Evolutionary conservation across 202 grass and related monocot genomes (phyloP).

Genomic region (Setaria viridis): DNA sequence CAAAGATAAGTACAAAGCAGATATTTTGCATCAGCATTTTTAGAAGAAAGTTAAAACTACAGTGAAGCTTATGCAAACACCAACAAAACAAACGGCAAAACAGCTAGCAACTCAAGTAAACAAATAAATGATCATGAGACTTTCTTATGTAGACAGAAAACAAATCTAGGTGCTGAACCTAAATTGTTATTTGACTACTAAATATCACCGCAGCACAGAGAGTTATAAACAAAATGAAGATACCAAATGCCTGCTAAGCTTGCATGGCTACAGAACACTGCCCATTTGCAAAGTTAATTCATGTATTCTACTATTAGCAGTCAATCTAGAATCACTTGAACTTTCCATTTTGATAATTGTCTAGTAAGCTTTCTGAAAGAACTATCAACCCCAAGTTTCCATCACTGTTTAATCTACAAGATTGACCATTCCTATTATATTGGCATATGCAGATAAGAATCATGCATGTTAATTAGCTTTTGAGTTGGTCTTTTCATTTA

Average conservation of each 20-base stretch:
- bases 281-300: constrained; percentile 4
- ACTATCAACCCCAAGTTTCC: constrained; percentile 4
- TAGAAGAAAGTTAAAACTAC: constrained; percentile 33
- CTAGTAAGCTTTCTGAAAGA: constrained; percentile 22
- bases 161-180: constrained; percentile 27
- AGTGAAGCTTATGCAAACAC: constrained; percentile 25
- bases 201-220: not conserved
- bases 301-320: constrained; percentile 15
- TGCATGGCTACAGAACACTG: constrained; percentile 26
- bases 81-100: constrained; percentile 28
- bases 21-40: constrained; percentile 24
- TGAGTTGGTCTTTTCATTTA: constrained; percentile 4
- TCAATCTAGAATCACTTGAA: not conserved
- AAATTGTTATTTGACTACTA: constrained; percentile 12
- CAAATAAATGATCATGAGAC: not conserved
- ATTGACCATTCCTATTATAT: constrained; percentile 4
- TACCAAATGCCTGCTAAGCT: constrained; percentile 17
- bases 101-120: constrained; percentile 17
- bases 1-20: constrained; percentile 42
- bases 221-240: constrained; percentile 26
- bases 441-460: not conserved
- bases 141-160: constrained; percentile 20
- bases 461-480: constrained; percentile 6
- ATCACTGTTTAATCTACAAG: not conserved
- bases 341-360: constrained; percentile 24